phyloP scores from a whole-genome alignment of 805 yeast species.

The Wickerhamiella australiensis region DNA sequence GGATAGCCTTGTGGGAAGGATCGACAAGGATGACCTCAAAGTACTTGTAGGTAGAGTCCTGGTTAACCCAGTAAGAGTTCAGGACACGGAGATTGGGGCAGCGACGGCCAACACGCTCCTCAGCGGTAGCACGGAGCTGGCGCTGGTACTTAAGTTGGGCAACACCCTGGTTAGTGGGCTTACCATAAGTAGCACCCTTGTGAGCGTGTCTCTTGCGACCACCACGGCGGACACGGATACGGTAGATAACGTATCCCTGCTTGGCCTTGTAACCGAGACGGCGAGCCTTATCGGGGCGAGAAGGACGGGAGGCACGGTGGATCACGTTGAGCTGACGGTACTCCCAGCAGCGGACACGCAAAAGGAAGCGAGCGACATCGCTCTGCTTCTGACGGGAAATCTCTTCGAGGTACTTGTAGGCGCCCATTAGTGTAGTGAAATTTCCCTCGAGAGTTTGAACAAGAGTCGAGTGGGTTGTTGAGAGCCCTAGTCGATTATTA shows the following conservation, averaged over 20 bases:
- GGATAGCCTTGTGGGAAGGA: constrained; percentile 96
- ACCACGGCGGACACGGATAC: constrained; percentile 99
- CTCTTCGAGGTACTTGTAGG: constrained; percentile 99
- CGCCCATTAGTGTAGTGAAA: constrained; percentile 54
- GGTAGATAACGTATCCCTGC: constrained; percentile 98
- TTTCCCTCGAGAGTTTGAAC: constrained; percentile 1
- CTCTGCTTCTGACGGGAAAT: constrained; percentile 99
- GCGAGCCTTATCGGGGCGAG: constrained; percentile 99
- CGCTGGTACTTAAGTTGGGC: constrained; percentile 98
- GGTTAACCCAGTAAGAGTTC: constrained; percentile 99
- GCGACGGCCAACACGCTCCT: constrained; percentile 98
- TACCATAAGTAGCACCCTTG: constrained; percentile 99
- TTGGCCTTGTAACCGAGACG: constrained; percentile 99
- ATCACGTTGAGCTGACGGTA: constrained; percentile 98
- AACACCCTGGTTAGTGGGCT: constrained; percentile 99
- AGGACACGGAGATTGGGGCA: constrained; percentile 98
- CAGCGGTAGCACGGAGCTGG: constrained; percentile 95
- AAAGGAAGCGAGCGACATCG: constrained; percentile 96
- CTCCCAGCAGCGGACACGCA: constrained; percentile 99
- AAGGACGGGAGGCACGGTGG: constrained; percentile 98
- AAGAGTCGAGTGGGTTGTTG: constrained; percentile 5
- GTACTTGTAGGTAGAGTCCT: constrained; percentile 99
- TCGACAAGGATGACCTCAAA: constrained; percentile 95
- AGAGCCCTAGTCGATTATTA: constrained; percentile 1
- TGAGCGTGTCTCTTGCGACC: constrained; percentile 99